Base-by-base conservation (phyloP, 306 rosid species). In the Macrotyloma uniflorum region DNA sequence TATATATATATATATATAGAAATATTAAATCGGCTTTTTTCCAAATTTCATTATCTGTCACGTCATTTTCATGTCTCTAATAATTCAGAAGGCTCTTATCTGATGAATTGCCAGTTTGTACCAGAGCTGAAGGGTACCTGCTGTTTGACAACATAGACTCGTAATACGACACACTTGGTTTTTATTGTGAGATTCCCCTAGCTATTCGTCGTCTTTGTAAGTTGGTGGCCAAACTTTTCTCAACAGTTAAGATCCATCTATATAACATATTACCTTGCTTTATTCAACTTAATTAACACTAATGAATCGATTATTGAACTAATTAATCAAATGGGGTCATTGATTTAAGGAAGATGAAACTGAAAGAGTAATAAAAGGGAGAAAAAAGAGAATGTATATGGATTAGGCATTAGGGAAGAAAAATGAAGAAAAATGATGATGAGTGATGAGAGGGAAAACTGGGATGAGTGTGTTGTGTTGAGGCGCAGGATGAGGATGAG, bases 31-130 rank as follows among this genome's bases (percentile, higher is more conserved):
- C 35, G 46, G 64, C 54, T 43, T 54, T 78, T 42, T 70, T 49
- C 53, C 18, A 61, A 40, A 50, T 61, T 69, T 42, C 76, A 72
- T 66, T 64, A 57, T 12, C 59, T 72, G 83, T 78, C 79, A 57
- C 10, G 86, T 83, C 86, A 20, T 82, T 71, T 77, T 82, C 86
- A 43, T 77, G 85, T 64, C 75, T 42, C 82, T 65, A 53, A 82
- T 77, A 70, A 51, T 76, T 82, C 82, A 51, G 35, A 76, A 70
- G 46, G 35, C 70, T 82, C 70, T 67, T 67, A 62, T 76, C 85
- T 22, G 63, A 76, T 74, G 69, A 73, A 64, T 72, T 63, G 74
- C 69, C 74, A 51, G 18, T 80, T 65, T 73, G 83, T 54, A 61
- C 70, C 54, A 20, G 75, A 38, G 23, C 62, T 61, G 72, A 67